Conservation (phyloP, 441 rosid species). For the Pelargonium exstipulatum region DNA sequence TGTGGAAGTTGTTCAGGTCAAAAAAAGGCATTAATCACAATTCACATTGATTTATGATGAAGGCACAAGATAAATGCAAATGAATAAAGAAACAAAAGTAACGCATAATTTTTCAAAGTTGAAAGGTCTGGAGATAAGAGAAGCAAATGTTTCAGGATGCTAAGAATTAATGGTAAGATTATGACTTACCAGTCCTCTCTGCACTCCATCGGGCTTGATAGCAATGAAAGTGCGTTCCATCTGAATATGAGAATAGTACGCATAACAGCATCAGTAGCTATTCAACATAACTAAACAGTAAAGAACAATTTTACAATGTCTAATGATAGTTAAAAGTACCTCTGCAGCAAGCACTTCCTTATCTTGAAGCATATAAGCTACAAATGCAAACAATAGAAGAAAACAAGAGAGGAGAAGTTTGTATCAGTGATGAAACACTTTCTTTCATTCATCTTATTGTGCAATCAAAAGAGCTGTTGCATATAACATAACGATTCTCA, state of each 20-base stretch:
- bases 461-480: neutral
- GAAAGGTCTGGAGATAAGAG: too few relatives aligned
- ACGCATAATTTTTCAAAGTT: too few relatives aligned
- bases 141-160: too few relatives aligned
- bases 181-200: slow-evolving; percentile 86
- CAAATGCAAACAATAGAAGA: too few relatives aligned
- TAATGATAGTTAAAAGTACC: neutral
- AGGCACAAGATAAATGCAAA: too few relatives aligned
- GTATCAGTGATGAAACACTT: neutral
- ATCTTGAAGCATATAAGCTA: neutral
- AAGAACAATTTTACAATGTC: neutral
- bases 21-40: too few relatives aligned
- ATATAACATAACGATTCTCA: neutral
- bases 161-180: too few relatives aligned
- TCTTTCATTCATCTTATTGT: neutral
- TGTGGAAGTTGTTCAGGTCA: too few relatives aligned
- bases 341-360: slow-evolving; percentile 2
- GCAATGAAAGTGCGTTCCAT: slow-evolving; percentile 93
- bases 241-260: slow-evolving; percentile 30
- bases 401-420: slow-evolving; percentile 9
- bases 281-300: neutral
- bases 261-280: neutral
- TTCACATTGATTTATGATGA: too few relatives aligned
- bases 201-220: slow-evolving; percentile 97
- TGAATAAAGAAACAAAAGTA: too few relatives aligned